phyloP scores from a whole-genome alignment of 306 rosid genomes.

The Fragaria ananassa region DNA sequence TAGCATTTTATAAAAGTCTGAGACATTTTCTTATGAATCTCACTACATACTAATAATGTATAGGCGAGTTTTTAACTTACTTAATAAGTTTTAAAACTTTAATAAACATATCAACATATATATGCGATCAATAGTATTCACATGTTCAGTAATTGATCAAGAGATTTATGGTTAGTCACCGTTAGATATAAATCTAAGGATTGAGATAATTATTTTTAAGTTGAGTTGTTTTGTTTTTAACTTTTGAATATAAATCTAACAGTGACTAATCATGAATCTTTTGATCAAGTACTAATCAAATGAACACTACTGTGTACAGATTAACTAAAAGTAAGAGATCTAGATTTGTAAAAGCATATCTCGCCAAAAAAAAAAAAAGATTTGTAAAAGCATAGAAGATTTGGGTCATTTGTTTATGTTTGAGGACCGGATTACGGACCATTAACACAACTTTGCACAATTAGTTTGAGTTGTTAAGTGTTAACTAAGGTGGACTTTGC shows the following conservation, averaged over 20 bases:
- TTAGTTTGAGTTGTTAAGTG: not conserved
- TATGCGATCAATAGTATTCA: too few relatives aligned
- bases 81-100: not conserved
- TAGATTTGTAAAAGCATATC: not conserved
- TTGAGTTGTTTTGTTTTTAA: too few relatives aligned
- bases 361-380: not conserved
- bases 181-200: too few relatives aligned
- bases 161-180: too few relatives aligned
- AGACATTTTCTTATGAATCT: not conserved
- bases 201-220: too few relatives aligned
- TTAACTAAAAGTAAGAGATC: too few relatives aligned
- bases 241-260: too few relatives aligned
- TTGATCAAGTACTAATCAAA: too few relatives aligned
- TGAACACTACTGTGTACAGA: too few relatives aligned
- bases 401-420: slow-evolving; percentile 11
- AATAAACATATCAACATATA: not conserved
- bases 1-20: not conserved
- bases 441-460: not conserved
- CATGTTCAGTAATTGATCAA: too few relatives aligned
- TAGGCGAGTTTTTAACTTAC: not conserved
- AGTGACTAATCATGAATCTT: too few relatives aligned
- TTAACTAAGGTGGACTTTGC: slow-evolving; percentile 44
- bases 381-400: slow-evolving; percentile 5
- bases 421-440: slow-evolving; percentile 3
- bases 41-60: too few relatives aligned